Percentiles rank a stretch among this genome's conserved stretches.
These are phyloP conservation scores for Avicennia marina DNA, from an alignment of 257 asterid genomes.

Conservation along the genomic window DNA sequence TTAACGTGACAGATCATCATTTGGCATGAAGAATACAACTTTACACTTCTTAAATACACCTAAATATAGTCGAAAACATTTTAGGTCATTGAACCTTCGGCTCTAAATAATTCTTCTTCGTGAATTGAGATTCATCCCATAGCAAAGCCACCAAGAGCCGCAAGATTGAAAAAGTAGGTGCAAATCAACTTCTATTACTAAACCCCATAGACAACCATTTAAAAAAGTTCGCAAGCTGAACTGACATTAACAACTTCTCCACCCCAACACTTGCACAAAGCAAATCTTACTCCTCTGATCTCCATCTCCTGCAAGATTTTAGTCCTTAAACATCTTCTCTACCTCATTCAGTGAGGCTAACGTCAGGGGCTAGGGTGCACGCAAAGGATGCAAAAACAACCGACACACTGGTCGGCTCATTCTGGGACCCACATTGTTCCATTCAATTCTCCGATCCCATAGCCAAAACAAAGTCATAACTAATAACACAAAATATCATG, in stretches of 20 bases:
- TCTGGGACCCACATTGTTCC: too few species aligned
- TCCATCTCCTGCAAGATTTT: neutral
- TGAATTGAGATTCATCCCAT: neutral
- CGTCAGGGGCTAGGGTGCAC: neutral
- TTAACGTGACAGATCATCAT: too few species aligned
- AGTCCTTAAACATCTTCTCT: constrained; percentile 5
- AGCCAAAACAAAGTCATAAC: neutral
- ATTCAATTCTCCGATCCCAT: neutral
- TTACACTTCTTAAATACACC: too few species aligned
- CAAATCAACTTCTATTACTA: too few species aligned
- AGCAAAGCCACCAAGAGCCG: too few species aligned
- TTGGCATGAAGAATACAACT: too few species aligned
- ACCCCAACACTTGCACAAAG: too few species aligned
- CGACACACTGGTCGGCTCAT: too few species aligned
- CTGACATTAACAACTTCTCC: too few species aligned
- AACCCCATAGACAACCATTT: too few species aligned
- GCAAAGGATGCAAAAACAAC: neutral
- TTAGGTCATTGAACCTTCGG: neutral
- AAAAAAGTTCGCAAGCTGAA: too few species aligned
- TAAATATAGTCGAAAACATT: neutral
- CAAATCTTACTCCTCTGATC: constrained; percentile 15
- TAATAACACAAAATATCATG: neutral
- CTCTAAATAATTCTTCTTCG: neutral
- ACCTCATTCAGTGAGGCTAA: neutral
- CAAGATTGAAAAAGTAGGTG: too few species aligned